Evolutionary conservation across 129 eudicot genomes (phyloP).

Genomic region (Mikania micrantha): DNA sequence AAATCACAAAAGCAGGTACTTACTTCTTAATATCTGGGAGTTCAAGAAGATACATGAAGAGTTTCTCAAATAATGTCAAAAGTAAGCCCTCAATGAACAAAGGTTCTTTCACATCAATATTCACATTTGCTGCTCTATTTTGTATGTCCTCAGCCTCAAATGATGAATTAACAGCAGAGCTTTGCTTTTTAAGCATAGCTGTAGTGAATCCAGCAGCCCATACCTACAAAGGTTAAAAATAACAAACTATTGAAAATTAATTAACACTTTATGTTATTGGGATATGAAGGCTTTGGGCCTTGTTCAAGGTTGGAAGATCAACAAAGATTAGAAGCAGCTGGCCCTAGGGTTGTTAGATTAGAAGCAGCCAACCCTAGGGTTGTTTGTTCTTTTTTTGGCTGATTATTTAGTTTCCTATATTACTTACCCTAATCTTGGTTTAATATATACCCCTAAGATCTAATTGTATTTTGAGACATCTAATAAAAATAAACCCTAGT

Average conservation of each 20-base stretch:
- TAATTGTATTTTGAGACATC: no score
- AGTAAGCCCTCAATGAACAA: slow-evolving; percentile 40
- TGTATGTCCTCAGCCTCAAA: slow-evolving; percentile 30
- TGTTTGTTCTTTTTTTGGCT: no score
- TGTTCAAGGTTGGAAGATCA: no score
- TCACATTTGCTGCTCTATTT: slow-evolving; percentile 11
- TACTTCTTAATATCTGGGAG: slow-evolving; percentile 63
- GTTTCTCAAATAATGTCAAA: slow-evolving; percentile 53
- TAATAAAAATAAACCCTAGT: no score
- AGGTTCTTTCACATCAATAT: slow-evolving; percentile 40
- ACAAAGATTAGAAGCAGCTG: no score
- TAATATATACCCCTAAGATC: no score
- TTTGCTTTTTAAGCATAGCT: slow-evolving; percentile 73
- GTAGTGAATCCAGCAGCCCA: slow-evolving; percentile 95
- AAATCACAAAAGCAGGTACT: slow-evolving; percentile 19
- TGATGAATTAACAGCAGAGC: slow-evolving; percentile 51
- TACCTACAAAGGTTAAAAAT: slow-evolving; percentile 35
- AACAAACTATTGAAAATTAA: background rate
- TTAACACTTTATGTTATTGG: no score
- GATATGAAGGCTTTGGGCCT: no score
- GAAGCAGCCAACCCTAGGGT: no score
- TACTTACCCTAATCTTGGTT: no score
- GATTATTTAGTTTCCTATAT: no score
- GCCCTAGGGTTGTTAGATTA: no score
- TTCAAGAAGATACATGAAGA: slow-evolving; percentile 54